These are phyloP conservation scores for Pulicaria dysenterica DNA, from an alignment of 129 eudicot genomes.

Conservation along the genomic window DNA sequence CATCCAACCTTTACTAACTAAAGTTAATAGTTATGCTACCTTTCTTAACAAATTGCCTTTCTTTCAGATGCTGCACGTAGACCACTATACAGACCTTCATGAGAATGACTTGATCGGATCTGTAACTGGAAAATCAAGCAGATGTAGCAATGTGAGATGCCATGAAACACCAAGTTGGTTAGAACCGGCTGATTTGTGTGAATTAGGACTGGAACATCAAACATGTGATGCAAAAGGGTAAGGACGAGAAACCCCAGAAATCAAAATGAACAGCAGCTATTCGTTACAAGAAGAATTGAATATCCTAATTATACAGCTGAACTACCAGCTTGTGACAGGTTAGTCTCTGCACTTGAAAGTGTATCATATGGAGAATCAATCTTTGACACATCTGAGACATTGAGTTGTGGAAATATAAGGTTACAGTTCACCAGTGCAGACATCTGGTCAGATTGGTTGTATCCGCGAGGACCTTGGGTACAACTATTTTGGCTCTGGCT, in stretches of 20 bases:
- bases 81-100: too few relatives aligned
- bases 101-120: too few relatives aligned
- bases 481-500: constrained; percentile 33
- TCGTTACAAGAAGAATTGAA: constrained; percentile 31
- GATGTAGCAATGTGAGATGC: too few relatives aligned
- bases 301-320: constrained; percentile 30
- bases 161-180: too few relatives aligned
- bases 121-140: too few relatives aligned
- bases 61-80: too few relatives aligned
- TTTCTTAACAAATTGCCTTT: too few relatives aligned
- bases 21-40: too few relatives aligned
- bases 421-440: constrained; percentile 24
- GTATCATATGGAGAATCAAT: constrained; percentile 2
- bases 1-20: too few relatives aligned
- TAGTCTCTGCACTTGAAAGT: constrained; percentile 4
- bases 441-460: neutral
- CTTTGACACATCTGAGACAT: constrained; percentile 23
- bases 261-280: constrained; percentile 2
- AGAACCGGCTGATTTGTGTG: too few relatives aligned
- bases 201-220: too few relatives aligned
- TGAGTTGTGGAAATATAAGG: constrained; percentile 24
- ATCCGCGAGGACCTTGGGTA: constrained; percentile 16
- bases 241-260: neutral
- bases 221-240: too few relatives aligned
- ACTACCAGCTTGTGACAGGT: constrained; percentile 27